Percentiles rank a stretch among this genome's conserved stretches.
These are phyloP conservation scores for Malassezia sympodialis DNA, from an alignment of 1,284 basidiomycete species.

Conservation along the genomic window DNA sequence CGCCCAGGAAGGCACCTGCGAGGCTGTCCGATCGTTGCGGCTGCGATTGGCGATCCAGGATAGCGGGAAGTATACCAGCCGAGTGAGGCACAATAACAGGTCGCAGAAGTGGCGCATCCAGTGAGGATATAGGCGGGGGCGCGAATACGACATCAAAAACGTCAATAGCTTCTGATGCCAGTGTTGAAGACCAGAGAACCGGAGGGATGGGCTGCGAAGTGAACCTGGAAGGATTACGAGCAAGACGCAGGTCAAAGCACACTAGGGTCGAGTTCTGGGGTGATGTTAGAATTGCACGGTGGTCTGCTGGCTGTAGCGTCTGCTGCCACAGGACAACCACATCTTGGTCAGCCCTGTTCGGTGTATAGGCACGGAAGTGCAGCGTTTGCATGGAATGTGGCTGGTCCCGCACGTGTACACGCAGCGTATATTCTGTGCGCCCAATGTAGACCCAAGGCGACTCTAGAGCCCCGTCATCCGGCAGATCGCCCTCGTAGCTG, in stretches of 20 bases:
- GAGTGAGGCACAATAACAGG: constrained; percentile 14
- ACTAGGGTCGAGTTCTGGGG: constrained; percentile 39
- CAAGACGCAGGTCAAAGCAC: constrained; percentile 36
- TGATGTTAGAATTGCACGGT: constrained; percentile 31
- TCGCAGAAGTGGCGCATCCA: constrained; percentile 9
- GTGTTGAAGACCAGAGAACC: constrained; percentile 1
- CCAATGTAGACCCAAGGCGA: constrained; percentile 33
- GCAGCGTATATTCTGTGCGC: constrained; percentile 44
- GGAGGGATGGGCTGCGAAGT: constrained; percentile 7
- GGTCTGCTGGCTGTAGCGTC: constrained; percentile 23
- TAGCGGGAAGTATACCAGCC: neutral
- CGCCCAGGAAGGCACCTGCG: constrained; percentile 24
- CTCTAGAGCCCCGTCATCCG: constrained; percentile 9
- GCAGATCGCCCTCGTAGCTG: neutral
- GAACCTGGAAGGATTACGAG: neutral
- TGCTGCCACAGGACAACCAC: constrained; percentile 33
- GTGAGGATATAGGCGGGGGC: neutral
- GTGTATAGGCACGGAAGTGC: constrained; percentile 39
- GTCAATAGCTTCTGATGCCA: constrained; percentile 3
- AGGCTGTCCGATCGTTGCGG: neutral
- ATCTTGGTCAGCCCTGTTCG: constrained; percentile 41
- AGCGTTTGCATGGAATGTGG: constrained; percentile 39
- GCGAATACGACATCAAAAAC: constrained; percentile 19
- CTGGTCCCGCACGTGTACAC: constrained; percentile 33
- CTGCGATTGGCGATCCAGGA: constrained; percentile 1